A percentile compares a stretch with the other conserved stretches of the same genome.
phyloP scores from a whole-genome alignment of 306 rosid genomes.

The Trichosanthes truncata region DNA sequence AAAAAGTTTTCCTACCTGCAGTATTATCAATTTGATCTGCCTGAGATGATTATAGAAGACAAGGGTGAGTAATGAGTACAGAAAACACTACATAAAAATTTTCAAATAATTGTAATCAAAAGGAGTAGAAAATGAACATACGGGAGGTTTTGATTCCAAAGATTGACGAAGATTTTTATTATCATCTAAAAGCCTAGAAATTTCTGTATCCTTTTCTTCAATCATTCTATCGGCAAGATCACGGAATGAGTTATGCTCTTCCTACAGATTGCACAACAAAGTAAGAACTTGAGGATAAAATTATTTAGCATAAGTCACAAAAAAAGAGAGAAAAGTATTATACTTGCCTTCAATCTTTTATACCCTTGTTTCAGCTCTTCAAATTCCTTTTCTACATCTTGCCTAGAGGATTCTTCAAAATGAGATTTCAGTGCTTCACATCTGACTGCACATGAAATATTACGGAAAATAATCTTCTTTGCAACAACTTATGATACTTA shows the following conservation, averaged over 20 bases:
- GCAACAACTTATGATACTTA: background rate
- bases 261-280: slow-evolving; percentile 37
- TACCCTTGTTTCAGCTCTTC: slow-evolving; percentile 66
- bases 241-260: slow-evolving; percentile 77
- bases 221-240: slow-evolving; percentile 91
- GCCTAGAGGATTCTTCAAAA: slow-evolving; percentile 56
- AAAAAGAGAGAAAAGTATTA: slow-evolving; percentile 14
- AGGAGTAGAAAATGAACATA: slow-evolving; percentile 26
- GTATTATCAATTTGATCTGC: slow-evolving; percentile 34
- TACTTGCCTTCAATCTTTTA: slow-evolving; percentile 65
- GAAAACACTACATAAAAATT: background rate
- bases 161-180: slow-evolving; percentile 66
- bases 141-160: slow-evolving; percentile 59
- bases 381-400: slow-evolving; percentile 58
- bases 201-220: slow-evolving; percentile 82
- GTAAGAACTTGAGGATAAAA: slow-evolving; percentile 16
- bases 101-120: background rate
- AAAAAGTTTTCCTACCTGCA: slow-evolving; percentile 45
- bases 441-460: slow-evolving; percentile 49
- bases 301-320: background rate
- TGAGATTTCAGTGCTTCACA: slow-evolving; percentile 74
- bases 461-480: slow-evolving; percentile 8
- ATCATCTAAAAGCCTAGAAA: slow-evolving; percentile 71
- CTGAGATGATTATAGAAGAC: slow-evolving; percentile 38
- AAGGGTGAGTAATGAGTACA: background rate